These are phyloP conservation scores for Vairimorpha ceranae DNA, from an alignment of 371 early-diverging fungal genomes.

Conservation along the genomic window DNA sequence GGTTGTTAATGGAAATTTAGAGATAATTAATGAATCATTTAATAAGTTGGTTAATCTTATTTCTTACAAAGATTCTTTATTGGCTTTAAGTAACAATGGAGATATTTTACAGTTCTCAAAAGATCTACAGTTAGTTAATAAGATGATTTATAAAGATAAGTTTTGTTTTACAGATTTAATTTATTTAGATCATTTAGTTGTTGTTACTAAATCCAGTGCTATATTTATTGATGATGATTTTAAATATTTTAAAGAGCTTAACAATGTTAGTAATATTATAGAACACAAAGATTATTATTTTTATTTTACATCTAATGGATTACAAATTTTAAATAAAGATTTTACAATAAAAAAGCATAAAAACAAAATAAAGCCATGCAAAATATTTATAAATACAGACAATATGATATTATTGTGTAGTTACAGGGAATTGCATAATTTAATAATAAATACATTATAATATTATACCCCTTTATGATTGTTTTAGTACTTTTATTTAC, in stretches of 20 bases:
- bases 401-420: background rate
- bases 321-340: conserved; percentile 2
- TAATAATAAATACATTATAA: background rate
- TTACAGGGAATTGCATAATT: background rate
- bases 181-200: background rate
- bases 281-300: background rate
- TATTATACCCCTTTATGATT: conserved; percentile 7
- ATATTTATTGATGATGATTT: conserved; percentile 5
- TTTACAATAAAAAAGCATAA: background rate
- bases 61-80: background rate
- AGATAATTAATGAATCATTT: background rate
- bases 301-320: background rate
- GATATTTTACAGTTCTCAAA: background rate
- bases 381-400: background rate
- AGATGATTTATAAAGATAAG: background rate
- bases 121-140: background rate
- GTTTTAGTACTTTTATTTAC: background rate
- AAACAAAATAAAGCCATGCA: background rate
- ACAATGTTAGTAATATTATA: background rate
- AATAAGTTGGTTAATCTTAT: background rate
- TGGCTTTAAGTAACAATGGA: background rate
- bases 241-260: background rate
- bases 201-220: background rate
- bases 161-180: background rate
- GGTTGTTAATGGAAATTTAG: background rate